Conservation (phyloP, 2,329 filamentous ascomycete genomes). For the Boeremia lycopersici region DNA sequence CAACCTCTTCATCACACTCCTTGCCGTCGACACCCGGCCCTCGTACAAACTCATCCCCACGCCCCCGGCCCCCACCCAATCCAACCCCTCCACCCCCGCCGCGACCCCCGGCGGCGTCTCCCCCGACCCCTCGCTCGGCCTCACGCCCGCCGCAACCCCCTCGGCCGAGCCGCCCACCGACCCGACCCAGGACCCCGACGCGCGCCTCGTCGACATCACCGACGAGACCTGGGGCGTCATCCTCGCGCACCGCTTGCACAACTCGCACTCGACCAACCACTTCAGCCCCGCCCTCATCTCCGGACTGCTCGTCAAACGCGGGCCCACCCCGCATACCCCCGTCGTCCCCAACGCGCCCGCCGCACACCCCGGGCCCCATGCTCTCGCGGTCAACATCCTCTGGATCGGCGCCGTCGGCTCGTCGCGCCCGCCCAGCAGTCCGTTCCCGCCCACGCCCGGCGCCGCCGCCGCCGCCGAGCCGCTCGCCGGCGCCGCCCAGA, state of each 20-base stretch:
- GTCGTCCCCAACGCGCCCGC: background rate
- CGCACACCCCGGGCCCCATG: constrained; percentile 31
- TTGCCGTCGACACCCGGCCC: constrained; percentile 70
- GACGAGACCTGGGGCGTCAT: constrained; percentile 80
- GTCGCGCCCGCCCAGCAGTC: constrained; percentile 38
- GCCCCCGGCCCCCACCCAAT: constrained; percentile 22
- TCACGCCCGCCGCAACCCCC: constrained; percentile 72
- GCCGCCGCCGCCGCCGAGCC: constrained; percentile 19
- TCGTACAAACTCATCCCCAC: constrained; percentile 66
- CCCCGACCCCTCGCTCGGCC: constrained; percentile 43
- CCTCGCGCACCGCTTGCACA: constrained; percentile 63
- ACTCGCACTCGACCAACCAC: constrained; percentile 42
- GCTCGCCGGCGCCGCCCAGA: background rate
- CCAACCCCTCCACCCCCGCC: constrained; percentile 24
- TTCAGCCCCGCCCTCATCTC: constrained; percentile 49
- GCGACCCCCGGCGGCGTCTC: constrained; percentile 40
- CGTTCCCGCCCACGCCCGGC: constrained; percentile 39
- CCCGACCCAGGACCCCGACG: constrained; percentile 62
- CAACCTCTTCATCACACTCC: constrained; percentile 56
- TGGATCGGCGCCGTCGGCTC: constrained; percentile 53
- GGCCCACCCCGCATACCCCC: constrained; percentile 21
- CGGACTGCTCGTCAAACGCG: constrained; percentile 53
- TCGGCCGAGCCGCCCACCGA: constrained; percentile 51
- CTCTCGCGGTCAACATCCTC: constrained; percentile 52
- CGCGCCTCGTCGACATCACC: constrained; percentile 71